Evolutionary conservation across 352 stramenopile species (phyloP), one percentile per base, ranked within the genome.

Genomic region (Phytophthora meadii): DNA sequence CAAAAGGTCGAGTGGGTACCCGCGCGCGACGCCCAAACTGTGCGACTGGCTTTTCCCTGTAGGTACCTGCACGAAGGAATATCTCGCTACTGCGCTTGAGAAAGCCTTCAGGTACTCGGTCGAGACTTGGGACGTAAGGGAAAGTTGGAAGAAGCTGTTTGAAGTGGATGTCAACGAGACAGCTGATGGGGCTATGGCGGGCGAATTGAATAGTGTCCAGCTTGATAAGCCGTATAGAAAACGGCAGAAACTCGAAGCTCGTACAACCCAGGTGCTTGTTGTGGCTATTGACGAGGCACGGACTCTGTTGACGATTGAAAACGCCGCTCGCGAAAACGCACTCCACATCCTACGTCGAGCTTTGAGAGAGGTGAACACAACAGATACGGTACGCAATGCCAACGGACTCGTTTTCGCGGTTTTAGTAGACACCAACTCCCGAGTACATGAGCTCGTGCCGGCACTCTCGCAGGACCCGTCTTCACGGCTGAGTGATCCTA

Each of bases 271-370:
- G 12, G 39, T 60, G 40, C 17, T 60, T 1, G 28, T 51, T 1
- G 7, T 60, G 17, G 27, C 28, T 6, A 5, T 60, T 24, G 53
- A 60, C n/a, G 41, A 60, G 28, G 53, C 53, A 0, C 2, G 40
- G n/a, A 0, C n/a, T 15, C 12, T 60, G 4, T 7, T 60, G 0
- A 39, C 40, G 1, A 24, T 14, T 2, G 17, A 40, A 15, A 11
- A 55, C 49, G 11, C 2, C 2, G 6, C 22, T 4, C 19, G 49
- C 15, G 4, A 25, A 10, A 44, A 15, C n/a, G 39, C n/a, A 5
- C n/a, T 50, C 0, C 15, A 15, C 0, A 1, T 51, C 3, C 12
- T 60, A 4, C 8, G 40, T 2, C 14, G 10, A 8, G 53, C 39
- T 5, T 11, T 60, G 11, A 10, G 1, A 0, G 0, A 7, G 2